Evolutionary conservation across 345 rosid species (phyloP), one percentile per base, ranked within the genome.

Genomic region (Geranium brycei): DNA sequence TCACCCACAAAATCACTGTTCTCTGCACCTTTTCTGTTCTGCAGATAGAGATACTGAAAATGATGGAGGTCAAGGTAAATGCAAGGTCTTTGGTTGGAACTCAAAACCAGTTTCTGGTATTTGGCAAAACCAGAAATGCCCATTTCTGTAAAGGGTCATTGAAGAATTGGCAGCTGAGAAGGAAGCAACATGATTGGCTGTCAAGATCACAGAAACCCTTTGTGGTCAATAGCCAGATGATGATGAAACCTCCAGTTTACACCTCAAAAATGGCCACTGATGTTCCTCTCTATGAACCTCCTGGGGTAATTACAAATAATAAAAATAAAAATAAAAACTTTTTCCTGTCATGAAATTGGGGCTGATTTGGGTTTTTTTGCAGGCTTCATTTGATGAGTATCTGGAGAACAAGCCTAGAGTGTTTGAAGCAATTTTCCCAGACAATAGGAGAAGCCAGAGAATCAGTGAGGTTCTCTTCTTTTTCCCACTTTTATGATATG

Each of bases 371-470:
- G 12, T 4, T 60, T 19, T 63, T 66, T 31, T 70, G 71, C 80
- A 89, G 97, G 96, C 91, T 28, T 75, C 82, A 51, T 89, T 93
- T 66, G 96, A 93, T 79, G 86, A 77, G 38, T 89, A 89, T 76
- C 75, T 89, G 77, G 95, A 89, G 55, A 76, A 93, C 70, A 87
- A 79, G 59, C 77, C 85, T 17, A 86, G 99, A 71, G 86, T 87
- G 51, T 89, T 92, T 77, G 47, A 75, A 72, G 90, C 97, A 17
- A 85, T 89, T 69, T 92, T 92, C 60, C 96, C 95, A 14, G 95
- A 92, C 62, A 82, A 76, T 47, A 8, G 53, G 0, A 83, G 96
- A 75, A 86, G 93, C 60, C 77, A 70, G 23, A 81, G 71, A 59
- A 82, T 89, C 31, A 87, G 80, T 62, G 76, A 87, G 97, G 96